These are phyloP conservation scores for Postia placenta DNA, from an alignment of 768 basidiomycete genomes.

Conservation along the genomic window DNA sequence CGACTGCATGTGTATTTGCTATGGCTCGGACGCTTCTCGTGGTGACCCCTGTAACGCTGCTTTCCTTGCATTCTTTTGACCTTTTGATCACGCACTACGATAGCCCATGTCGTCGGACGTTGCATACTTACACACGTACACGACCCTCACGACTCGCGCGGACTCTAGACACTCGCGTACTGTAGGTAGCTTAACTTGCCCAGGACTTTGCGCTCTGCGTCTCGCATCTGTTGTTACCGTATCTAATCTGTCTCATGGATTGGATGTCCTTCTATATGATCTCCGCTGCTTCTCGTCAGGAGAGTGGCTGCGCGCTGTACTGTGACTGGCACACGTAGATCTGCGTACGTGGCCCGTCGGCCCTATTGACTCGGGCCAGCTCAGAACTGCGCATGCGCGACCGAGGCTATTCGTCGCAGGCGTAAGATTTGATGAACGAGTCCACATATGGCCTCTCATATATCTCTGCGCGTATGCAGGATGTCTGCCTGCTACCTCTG, in stretches of 20 bases:
- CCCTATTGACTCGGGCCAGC: too few species aligned
- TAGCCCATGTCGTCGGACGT: not conserved
- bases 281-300: not conserved
- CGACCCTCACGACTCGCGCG: not conserved
- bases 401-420: too few species aligned
- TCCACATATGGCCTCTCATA: too few species aligned
- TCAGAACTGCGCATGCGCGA: too few species aligned
- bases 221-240: not conserved
- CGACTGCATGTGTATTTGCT: not conserved
- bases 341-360: not conserved
- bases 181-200: not conserved
- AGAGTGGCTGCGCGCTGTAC: not conserved
- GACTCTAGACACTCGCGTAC: not conserved
- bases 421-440: too few species aligned
- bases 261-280: not conserved
- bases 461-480: too few species aligned
- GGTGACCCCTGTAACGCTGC: not conserved
- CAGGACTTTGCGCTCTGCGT: not conserved
- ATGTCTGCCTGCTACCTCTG: too few species aligned
- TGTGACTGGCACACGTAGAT: not conserved
- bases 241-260: not conserved
- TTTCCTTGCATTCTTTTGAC: not conserved
- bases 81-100: too few species aligned
- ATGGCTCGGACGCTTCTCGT: not conserved
- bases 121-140: not conserved